Base-by-base conservation (phyloP, 805 yeast species). In the Sugiyamaella smithiae region DNA sequence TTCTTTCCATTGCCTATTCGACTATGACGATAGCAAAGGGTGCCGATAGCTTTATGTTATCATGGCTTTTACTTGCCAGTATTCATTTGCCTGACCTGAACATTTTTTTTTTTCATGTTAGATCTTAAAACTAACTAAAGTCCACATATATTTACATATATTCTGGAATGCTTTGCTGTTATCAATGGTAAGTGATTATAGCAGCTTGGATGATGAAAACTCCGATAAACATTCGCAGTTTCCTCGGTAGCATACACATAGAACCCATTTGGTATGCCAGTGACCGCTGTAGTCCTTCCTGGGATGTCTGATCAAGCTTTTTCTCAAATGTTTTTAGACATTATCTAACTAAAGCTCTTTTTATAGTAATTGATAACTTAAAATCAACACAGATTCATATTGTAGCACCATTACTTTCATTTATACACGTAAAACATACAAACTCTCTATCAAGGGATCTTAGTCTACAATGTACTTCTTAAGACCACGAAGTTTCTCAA, bases 401-500 rank as follows among this genome's bases (percentile, higher is more conserved):
- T 6, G 17, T 33, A n/a, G 37, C 7, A n/a, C 20, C 8, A 37
- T 37, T 19, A n/a, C 19, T 37, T 12, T 35, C 17, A 40, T 40
- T 20, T n/a, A n/a, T n/a, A n/a, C n/a, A n/a, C n/a, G n/a, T n/a
- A n/a, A n/a, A n/a, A n/a, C n/a, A n/a, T n/a, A n/a, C n/a, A n/a
- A n/a, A n/a, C n/a, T n/a, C n/a, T n/a, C n/a, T n/a, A n/a, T n/a
- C n/a, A n/a, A n/a, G n/a, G n/a, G n/a, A n/a, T 51, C 57, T 12
- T 54, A 37, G 28, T 24, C 41, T 26, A 4, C 28, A 42, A 84
- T 71, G 62, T 82, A 88, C 43, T 84, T 68, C 69, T 84, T 84
- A 60, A 91, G 75, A 35, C 78, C 79, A 59, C 77, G 72, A 56
- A 93, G 76, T 67, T 89, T 81, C 51, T 71, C 77, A 19, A 84